phyloP scores from a whole-genome alignment of 2,329 filamentous ascomycete species.

The Celoporthe dispersa region DNA sequence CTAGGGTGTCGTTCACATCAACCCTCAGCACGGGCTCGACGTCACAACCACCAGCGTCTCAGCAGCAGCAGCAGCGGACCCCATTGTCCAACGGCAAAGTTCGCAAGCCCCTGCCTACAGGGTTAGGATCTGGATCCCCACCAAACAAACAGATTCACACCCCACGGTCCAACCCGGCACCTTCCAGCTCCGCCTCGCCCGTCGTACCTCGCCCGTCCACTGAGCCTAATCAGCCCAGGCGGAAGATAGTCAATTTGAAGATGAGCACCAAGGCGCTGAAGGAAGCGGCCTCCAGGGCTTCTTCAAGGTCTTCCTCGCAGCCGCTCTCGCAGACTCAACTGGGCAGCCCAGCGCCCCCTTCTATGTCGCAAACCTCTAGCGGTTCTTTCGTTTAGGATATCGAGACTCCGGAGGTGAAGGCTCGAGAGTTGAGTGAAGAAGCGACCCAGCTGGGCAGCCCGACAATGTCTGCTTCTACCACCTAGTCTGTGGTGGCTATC shows the following conservation, averaged over 20 bases:
- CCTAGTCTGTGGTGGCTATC: neutral
- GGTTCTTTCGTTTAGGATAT: neutral
- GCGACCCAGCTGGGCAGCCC: neutral
- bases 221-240: constrained; percentile 14
- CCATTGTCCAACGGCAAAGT: constrained; percentile 25
- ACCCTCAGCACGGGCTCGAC: constrained; percentile 20
- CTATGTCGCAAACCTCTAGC: neutral
- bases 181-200: constrained; percentile 10
- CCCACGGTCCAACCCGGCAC: constrained; percentile 1
- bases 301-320: constrained; percentile 4
- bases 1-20: constrained; percentile 22
- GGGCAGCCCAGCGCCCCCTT: constrained; percentile 1
- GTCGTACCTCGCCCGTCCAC: constrained; percentile 10
- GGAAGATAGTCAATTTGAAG: constrained; percentile 29
- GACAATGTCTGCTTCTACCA: neutral
- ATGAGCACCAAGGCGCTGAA: constrained; percentile 13
- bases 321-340: constrained; percentile 6
- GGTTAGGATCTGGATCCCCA: constrained; percentile 18
- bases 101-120: constrained; percentile 27
- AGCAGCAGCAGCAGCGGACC: constrained; percentile 23
- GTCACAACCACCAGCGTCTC: constrained; percentile 12
- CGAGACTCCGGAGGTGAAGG: neutral
- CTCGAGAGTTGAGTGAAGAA: neutral
- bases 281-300: neutral
- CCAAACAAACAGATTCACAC: constrained; percentile 15